Percentiles rank a stretch among this genome's conserved stretches.
phyloP scores from a whole-genome alignment of 495 filamentous ascomycete genomes.

The Tetracladium setigerum region DNA sequence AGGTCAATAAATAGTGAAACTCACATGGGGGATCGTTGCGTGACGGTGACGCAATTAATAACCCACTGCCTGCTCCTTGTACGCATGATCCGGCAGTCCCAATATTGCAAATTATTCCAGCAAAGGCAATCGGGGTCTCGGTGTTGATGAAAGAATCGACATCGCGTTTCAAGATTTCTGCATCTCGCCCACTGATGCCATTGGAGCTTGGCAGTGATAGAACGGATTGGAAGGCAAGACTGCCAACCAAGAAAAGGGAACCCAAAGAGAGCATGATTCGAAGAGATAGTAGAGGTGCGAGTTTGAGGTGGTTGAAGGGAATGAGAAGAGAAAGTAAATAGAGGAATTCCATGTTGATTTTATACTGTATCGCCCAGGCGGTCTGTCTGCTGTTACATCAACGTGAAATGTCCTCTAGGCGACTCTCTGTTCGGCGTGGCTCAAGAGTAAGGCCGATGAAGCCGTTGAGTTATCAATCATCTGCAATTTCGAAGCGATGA shows the following conservation, averaged over 20 bases:
- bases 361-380: slow-evolving; percentile 5
- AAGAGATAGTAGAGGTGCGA: slow-evolving; percentile 7
- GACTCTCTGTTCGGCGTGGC: not conserved
- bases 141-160: slow-evolving; percentile 43
- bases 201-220: slow-evolving; percentile 31
- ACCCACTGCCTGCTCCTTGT: slow-evolving; percentile 37
- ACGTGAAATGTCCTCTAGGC: not conserved
- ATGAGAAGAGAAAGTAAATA: slow-evolving; percentile 10
- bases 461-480: slow-evolving; percentile 34
- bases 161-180: slow-evolving; percentile 32
- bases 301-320: slow-evolving; percentile 5
- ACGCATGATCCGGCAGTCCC: slow-evolving; percentile 43
- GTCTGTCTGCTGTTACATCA: not conserved
- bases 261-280: slow-evolving; percentile 38
- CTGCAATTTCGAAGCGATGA: not conserved
- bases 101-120: slow-evolving; percentile 50
- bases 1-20: not conserved
- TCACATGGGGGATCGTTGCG: slow-evolving; percentile 46
- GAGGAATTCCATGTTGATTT: slow-evolving; percentile 12
- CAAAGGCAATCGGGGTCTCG: slow-evolving; percentile 33
- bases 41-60: slow-evolving; percentile 48
- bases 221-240: slow-evolving; percentile 37
- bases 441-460: slow-evolving; percentile 36
- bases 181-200: slow-evolving; percentile 26
- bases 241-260: slow-evolving; percentile 38